A percentile compares a stretch with the other conserved stretches of the same genome.
These are phyloP conservation scores for Pleochaeta shiraiana DNA, from an alignment of 2,329 filamentous ascomycete genomes.

Conservation along the genomic window DNA sequence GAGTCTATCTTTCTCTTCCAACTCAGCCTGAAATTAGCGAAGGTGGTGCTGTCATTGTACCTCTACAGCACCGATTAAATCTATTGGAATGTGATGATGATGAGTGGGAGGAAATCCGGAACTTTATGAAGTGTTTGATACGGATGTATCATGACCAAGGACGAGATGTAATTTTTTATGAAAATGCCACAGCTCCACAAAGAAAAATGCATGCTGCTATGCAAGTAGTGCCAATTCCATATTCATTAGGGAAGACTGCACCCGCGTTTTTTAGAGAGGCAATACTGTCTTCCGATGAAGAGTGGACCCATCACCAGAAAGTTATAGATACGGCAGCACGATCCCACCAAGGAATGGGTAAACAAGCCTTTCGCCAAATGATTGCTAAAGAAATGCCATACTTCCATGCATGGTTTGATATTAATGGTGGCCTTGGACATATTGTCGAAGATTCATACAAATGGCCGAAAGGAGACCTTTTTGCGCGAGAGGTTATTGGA, in stretches of 20 bases:
- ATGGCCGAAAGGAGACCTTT: constrained; percentile 84
- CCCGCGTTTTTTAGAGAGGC: constrained; percentile 94
- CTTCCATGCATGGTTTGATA: constrained; percentile 88
- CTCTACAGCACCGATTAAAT: constrained; percentile 68
- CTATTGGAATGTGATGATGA: constrained; percentile 97
- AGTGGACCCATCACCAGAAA: constrained; percentile 92
- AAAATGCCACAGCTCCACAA: constrained; percentile 71
- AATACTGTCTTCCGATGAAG: constrained; percentile 67
- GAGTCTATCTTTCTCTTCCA: constrained; percentile 70
- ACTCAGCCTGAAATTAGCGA: constrained; percentile 74
- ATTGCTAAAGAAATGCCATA: constrained; percentile 96
- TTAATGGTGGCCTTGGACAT: constrained; percentile 85
- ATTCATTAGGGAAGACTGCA: constrained; percentile 72
- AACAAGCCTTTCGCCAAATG: constrained; percentile 57
- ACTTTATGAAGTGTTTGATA: constrained; percentile 95
- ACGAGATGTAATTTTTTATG: constrained; percentile 87
- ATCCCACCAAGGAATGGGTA: constrained; percentile 47
- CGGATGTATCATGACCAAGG: constrained; percentile 90
- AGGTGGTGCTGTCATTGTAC: constrained; percentile 72
- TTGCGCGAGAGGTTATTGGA: constrained; percentile 76
- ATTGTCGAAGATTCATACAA: constrained; percentile 66
- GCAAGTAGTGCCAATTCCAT: constrained; percentile 70
- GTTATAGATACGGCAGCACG: constrained; percentile 66
- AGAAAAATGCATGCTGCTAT: constrained; percentile 69
- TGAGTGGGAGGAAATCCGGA: constrained; percentile 97